phyloP scores from a whole-genome alignment of 1,284 basidiomycete genomes.

The Apiotrichum veenhuisii region DNA sequence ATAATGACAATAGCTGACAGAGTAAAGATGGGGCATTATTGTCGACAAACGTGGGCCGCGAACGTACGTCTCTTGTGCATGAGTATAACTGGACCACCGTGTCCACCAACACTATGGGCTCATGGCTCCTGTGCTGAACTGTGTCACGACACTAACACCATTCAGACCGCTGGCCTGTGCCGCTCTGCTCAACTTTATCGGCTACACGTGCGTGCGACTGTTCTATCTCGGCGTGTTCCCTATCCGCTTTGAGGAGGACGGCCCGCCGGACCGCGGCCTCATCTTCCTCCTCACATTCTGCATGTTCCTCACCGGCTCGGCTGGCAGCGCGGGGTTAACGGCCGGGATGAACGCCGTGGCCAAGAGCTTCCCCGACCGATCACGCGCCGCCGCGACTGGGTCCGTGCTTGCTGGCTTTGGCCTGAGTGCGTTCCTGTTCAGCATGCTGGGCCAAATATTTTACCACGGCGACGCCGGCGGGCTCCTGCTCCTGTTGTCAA shows the following conservation, averaged over 20 bases:
- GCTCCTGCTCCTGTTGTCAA: constrained; percentile 64
- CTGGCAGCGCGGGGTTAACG: constrained; percentile 44
- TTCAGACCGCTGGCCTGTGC: constrained; percentile 47
- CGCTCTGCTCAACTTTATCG: constrained; percentile 57
- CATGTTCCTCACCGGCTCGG: constrained; percentile 46
- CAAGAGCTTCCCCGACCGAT: constrained; percentile 45
- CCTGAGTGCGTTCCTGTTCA: constrained; percentile 75
- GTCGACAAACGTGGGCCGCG: constrained; percentile 63
- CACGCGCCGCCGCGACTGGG: constrained; percentile 65
- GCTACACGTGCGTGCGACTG: constrained; percentile 63
- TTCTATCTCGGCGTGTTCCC: constrained; percentile 56
- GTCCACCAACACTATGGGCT: no score
- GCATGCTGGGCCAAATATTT: constrained; percentile 60
- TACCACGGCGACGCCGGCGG: constrained; percentile 68
- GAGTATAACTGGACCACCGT: no score
- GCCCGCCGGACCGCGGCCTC: constrained; percentile 19
- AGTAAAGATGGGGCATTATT: constrained; percentile 63
- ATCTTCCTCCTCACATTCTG: constrained; percentile 33
- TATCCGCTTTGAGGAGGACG: constrained; percentile 16
- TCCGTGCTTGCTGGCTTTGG: constrained; percentile 78
- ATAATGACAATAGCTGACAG: constrained; percentile 2
- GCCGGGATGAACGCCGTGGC: constrained; percentile 48
- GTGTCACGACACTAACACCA: background rate
- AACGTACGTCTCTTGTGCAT: constrained; percentile 44
- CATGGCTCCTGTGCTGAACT: no score